Base-by-base conservation (phyloP, 202 grass and related monocot genomes). In the Cymbopogon flexuosus region DNA sequence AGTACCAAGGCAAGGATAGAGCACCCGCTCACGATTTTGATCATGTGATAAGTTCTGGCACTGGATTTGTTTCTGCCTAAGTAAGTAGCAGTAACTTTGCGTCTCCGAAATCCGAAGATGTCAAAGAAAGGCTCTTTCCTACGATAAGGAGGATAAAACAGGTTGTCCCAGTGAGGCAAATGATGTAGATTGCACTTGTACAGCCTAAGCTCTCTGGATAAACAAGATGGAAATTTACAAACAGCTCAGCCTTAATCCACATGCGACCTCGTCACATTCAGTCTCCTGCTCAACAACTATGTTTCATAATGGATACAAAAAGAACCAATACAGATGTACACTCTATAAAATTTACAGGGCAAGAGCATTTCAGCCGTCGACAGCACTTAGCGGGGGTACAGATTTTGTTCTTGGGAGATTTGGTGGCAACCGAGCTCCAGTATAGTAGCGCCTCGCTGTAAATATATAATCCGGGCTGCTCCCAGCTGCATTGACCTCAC, bases 371-470 rank as follows among this genome's bases (percentile, higher is more conserved):
- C 74, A 89, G 39, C 46, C 73, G 29, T 90, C 87, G 2, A 90
- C 61, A 5, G 88, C 83, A 6, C 71, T 73, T 6, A 81, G 9
- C 9, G 45, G 45, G 4, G 88, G 65, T 42, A 93, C 75, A 80
- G 91, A 86, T 76, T 88, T 90, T 76, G 91, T 87, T 83, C 82
- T 90, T 0, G 91, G 80, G 42, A 88, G 88, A 57, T 87, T 78
- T 35, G 72, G 84, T 18, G 79, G 83, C 64, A 91, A 39, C 46
- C 77, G 62, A 79, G 70, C 24, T 42, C 75, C 79, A 0, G 65
- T 29, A 12, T 77, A 85, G 66, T 85, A 90, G 72, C 39, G 87
- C 62, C 86, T 90, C 14, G 75, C 85, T 35, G 85, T 86, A 64
- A 90, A 81, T 83, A 81, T 39, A 22, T 14, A 62, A 37, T 86